Evolutionary conservation across 2,329 filamentous ascomycete species (phyloP).

Genomic region (Cryphonectria carpinicola): DNA sequence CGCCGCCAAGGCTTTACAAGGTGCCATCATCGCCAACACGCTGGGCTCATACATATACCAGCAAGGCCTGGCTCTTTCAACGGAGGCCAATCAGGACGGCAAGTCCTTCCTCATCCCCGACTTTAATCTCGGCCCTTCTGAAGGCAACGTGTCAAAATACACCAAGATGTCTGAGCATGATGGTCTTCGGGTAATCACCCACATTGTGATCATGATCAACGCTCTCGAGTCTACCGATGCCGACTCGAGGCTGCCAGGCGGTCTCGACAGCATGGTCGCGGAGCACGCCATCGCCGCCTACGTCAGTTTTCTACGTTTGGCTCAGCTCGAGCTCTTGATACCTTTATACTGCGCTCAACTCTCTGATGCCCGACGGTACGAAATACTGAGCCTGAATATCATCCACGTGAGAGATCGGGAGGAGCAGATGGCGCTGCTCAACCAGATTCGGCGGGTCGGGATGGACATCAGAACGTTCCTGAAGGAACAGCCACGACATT

Average conservation of each 20-base stretch:
- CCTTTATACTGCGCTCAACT: constrained; percentile 88
- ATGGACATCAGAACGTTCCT: constrained; percentile 77
- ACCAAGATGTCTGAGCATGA: constrained; percentile 63
- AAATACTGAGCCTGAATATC: constrained; percentile 75
- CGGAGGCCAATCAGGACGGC: constrained; percentile 47
- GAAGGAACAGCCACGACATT: constrained; percentile 64
- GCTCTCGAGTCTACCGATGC: constrained; percentile 59
- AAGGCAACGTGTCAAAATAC: constrained; percentile 50
- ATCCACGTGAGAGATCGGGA: constrained; percentile 70
- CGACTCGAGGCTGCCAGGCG: constrained; percentile 42
- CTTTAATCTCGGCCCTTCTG: constrained; percentile 40
- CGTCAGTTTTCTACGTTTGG: constrained; percentile 75
- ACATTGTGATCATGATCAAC: constrained; percentile 68
- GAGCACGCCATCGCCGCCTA: constrained; percentile 83
- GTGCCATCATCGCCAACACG: constrained; percentile 70
- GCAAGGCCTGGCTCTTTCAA: constrained; percentile 58
- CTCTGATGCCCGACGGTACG: constrained; percentile 64
- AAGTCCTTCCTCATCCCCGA: constrained; percentile 49
- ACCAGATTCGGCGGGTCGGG: constrained; percentile 73
- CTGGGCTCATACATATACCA: constrained; percentile 61
- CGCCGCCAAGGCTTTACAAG: constrained; percentile 76
- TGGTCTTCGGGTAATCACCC: constrained; percentile 69
- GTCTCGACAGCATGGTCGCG: constrained; percentile 33
- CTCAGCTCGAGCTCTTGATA: constrained; percentile 75
- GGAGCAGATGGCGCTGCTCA: constrained; percentile 70